Conservation (phyloP, 2,329 filamentous ascomycete species). For the Graphiopsis chlorocephala region DNA sequence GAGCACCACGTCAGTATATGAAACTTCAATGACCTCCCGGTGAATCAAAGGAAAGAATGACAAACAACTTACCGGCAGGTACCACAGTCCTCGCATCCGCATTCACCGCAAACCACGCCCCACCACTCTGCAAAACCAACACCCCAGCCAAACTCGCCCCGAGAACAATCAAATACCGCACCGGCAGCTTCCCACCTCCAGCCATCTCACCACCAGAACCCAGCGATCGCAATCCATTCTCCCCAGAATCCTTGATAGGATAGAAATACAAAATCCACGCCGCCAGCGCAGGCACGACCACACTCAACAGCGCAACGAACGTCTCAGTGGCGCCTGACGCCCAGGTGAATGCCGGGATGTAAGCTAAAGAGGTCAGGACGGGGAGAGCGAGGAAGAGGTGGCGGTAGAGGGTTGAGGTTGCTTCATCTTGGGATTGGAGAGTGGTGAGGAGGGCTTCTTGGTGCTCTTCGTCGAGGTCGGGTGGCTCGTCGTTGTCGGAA, state of each 20-base stretch:
- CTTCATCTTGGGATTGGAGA: slow-evolving; percentile 54
- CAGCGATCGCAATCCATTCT: slow-evolving; percentile 32
- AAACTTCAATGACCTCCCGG: background rate
- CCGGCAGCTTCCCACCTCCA: background rate
- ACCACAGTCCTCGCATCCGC: slow-evolving; percentile 39
- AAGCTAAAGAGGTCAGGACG: slow-evolving; percentile 54
- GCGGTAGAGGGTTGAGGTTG: slow-evolving; percentile 36
- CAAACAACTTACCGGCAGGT: slow-evolving; percentile 30
- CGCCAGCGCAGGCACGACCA: slow-evolving; percentile 54
- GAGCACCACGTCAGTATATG: background rate
- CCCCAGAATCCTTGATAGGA: slow-evolving; percentile 50
- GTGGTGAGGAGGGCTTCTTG: slow-evolving; percentile 62
- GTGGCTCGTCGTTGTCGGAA: slow-evolving; percentile 49
- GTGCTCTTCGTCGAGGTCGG: slow-evolving; percentile 71
- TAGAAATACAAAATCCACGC: slow-evolving; percentile 54
- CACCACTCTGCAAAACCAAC: slow-evolving; percentile 43
- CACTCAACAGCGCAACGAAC: slow-evolving; percentile 54
- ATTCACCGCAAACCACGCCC: slow-evolving; percentile 26
- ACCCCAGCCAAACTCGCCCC: slow-evolving; percentile 54
- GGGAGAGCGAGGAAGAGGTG: slow-evolving; percentile 59
- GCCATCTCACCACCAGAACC: slow-evolving; percentile 25
- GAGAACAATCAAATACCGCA: slow-evolving; percentile 52
- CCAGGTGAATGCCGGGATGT: slow-evolving; percentile 49
- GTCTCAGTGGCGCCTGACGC: slow-evolving; percentile 36
- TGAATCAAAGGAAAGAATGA: background rate